Evolutionary conservation across 2,329 filamentous ascomycete genomes (phyloP).

Genomic region (Colletotrichum musae): DNA sequence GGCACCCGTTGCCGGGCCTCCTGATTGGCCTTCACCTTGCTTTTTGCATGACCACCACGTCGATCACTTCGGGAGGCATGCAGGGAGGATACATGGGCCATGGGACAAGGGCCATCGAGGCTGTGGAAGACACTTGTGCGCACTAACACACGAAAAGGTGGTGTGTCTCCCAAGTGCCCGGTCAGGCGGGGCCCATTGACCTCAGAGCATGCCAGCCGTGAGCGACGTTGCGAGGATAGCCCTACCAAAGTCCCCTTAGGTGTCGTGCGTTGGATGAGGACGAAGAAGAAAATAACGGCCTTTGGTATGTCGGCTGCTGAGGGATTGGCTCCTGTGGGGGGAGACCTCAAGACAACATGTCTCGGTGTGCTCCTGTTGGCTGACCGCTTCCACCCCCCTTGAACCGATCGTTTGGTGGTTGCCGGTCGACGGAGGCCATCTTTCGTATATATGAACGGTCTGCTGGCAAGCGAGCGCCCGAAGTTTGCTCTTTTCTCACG

Average conservation of each 20-base stretch:
- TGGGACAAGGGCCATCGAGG: slow-evolving; percentile 23
- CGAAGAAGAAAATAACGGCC: slow-evolving; percentile 27
- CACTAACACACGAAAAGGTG: slow-evolving; percentile 37
- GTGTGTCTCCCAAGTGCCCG: slow-evolving; percentile 38
- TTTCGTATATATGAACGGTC: slow-evolving; percentile 34
- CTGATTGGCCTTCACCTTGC: slow-evolving; percentile 34
- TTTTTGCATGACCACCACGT: slow-evolving; percentile 36
- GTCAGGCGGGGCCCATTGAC: slow-evolving; percentile 33
- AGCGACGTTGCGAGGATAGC: slow-evolving; percentile 32
- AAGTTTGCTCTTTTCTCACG: slow-evolving; percentile 33
- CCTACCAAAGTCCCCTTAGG: slow-evolving; percentile 27
- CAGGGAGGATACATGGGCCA: slow-evolving; percentile 16
- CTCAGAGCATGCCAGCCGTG: slow-evolving; percentile 24
- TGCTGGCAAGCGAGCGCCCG: slow-evolving; percentile 17
- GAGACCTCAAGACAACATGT: slow-evolving; percentile 33
- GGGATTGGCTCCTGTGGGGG: slow-evolving; percentile 36
- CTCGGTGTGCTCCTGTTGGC: slow-evolving; percentile 33
- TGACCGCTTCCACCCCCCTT: slow-evolving; percentile 34
- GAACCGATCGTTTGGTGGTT: slow-evolving; percentile 27
- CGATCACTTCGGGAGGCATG: slow-evolving; percentile 39
- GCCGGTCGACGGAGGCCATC: neutral
- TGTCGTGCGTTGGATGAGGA: slow-evolving; percentile 35
- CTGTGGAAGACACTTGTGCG: slow-evolving; percentile 37
- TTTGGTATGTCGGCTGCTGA: slow-evolving; percentile 36
- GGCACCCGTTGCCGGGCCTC: slow-evolving; percentile 18